phyloP scores from a whole-genome alignment of 108 stramenopile species.

The Pseudonitzschia delicatissima region DNA sequence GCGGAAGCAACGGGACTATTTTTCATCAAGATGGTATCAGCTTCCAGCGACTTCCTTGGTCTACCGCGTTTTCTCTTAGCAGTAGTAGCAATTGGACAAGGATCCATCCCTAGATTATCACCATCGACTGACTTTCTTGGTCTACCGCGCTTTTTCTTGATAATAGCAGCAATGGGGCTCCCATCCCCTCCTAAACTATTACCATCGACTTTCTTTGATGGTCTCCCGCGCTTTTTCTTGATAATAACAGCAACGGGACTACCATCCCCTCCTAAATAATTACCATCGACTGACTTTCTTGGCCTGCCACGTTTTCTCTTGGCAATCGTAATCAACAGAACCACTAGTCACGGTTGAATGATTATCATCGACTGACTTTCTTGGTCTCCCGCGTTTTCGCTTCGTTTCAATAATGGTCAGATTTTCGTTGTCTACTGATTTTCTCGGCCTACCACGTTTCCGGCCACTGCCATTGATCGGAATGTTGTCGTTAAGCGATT shows the following conservation, averaged over 20 bases:
- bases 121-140: not conserved
- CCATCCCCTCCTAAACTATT: too few relatives aligned
- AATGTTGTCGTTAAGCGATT: not conserved
- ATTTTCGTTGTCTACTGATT: not conserved
- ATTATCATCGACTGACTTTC: not conserved
- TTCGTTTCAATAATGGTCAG: not conserved
- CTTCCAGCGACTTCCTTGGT: not conserved
- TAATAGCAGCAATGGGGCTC: not conserved
- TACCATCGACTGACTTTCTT: not conserved
- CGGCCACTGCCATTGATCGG: not conserved
- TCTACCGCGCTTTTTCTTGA: not conserved
- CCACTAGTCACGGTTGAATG: too few relatives aligned
- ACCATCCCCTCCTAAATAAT: not conserved
- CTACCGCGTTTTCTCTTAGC: not conserved
- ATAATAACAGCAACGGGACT: too few relatives aligned
- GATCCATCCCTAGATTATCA: not conserved
- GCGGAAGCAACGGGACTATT: not conserved
- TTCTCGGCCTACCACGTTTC: not conserved
- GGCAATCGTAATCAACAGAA: too few relatives aligned
- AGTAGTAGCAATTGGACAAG: too few relatives aligned
- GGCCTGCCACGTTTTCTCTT: not conserved
- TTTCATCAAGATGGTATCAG: too few relatives aligned
- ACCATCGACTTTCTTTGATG: not conserved
- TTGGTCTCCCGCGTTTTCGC: not conserved
- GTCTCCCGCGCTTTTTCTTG: not conserved